Evolutionary conservation across 2,329 filamentous ascomycete species (phyloP).

Genomic region (Cytospora schulzeri): DNA sequence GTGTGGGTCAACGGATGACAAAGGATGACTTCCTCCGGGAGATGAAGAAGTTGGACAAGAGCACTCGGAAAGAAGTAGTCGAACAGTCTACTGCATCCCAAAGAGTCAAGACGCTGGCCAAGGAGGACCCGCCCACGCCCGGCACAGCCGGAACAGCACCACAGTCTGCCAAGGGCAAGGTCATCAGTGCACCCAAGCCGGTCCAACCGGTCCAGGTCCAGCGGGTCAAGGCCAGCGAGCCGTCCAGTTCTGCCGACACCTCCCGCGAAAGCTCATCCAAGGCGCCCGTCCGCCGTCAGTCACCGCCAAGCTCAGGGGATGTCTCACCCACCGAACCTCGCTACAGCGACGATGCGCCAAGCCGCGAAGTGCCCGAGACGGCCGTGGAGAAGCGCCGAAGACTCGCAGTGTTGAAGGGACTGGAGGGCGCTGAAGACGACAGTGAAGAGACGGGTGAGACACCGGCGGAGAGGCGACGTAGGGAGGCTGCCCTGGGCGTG

Average conservation of each 20-base stretch:
- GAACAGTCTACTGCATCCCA: constrained; percentile 52
- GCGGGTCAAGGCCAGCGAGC: background rate
- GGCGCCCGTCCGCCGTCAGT: constrained; percentile 8
- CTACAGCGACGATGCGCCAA: constrained; percentile 29
- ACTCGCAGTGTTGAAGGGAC: constrained; percentile 53
- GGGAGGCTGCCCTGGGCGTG: constrained; percentile 73
- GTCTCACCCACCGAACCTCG: constrained; percentile 13
- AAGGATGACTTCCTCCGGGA: constrained; percentile 79
- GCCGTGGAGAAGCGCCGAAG: constrained; percentile 70
- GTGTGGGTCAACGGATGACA: constrained; percentile 73
- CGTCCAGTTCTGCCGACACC: background rate
- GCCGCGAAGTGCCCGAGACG: constrained; percentile 59
- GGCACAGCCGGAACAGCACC: constrained; percentile 6
- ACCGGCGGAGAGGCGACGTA: constrained; percentile 71
- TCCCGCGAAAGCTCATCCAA: constrained; percentile 21
- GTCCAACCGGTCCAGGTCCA: constrained; percentile 3
- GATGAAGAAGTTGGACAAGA: constrained; percentile 71
- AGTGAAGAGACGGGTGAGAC: constrained; percentile 62
- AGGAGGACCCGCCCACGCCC: constrained; percentile 38
- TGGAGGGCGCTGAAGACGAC: constrained; percentile 46
- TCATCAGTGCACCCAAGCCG: constrained; percentile 19
- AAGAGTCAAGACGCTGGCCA: constrained; percentile 53
- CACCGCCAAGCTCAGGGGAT: constrained; percentile 13
- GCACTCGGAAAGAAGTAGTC: constrained; percentile 58
- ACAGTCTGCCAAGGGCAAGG: constrained; percentile 23